A percentile compares a stretch with the other conserved stretches of the same genome.
phyloP scores from a whole-genome alignment of 2,329 filamentous ascomycete genomes.

The Aspergillus persii region DNA sequence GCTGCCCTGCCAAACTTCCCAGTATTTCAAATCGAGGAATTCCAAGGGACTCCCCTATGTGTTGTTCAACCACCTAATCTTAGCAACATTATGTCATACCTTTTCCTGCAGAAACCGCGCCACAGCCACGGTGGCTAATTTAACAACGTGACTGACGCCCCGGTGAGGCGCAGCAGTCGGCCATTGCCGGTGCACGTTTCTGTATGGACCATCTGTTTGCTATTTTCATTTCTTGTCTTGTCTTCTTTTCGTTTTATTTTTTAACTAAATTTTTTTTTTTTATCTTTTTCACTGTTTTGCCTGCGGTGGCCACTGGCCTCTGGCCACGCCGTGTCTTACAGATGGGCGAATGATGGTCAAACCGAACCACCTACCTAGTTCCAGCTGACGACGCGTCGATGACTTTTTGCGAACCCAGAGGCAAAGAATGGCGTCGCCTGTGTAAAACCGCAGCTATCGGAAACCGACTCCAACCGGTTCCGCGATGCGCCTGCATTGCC shows the following conservation, averaged over 20 bases:
- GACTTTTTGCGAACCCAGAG: not conserved
- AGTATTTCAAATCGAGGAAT: too few relatives aligned
- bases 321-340: not conserved
- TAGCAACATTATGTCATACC: not conserved
- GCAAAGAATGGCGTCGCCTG: not conserved
- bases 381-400: conserved; percentile 9
- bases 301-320: not conserved
- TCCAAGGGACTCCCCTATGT: not conserved
- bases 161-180: conserved; percentile 11
- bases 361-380: not conserved
- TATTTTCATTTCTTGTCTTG: not conserved
- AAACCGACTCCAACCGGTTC: conserved; percentile 17
- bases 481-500: conserved; percentile 10
- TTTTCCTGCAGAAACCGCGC: conserved; percentile 11
- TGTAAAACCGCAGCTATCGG: not conserved
- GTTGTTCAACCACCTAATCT: not conserved
- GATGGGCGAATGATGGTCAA: conserved; percentile 2
- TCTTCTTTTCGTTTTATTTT: not conserved
- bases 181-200: conserved; percentile 2
- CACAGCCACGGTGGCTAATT: conserved; percentile 9
- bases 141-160: conserved; percentile 3
- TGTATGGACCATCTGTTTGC: not conserved
- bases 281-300: not conserved
- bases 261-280: not conserved
- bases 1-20: not conserved